These are phyloP conservation scores for Nakazawaea molendinolei DNA, from an alignment of 805 yeast genomes.

Conservation along the genomic window DNA sequence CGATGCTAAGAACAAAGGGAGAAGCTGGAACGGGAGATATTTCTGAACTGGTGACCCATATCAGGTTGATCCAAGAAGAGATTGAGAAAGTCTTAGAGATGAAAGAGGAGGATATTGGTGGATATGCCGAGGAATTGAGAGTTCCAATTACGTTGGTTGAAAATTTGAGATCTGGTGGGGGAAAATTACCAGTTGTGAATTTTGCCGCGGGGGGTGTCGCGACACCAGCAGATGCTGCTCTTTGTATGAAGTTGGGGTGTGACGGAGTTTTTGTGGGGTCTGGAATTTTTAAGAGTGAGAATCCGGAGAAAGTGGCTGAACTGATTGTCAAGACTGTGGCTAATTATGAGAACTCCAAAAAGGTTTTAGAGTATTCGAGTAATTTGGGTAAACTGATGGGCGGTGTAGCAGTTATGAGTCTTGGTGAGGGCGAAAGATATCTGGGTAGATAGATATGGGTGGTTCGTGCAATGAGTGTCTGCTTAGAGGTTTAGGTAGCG, in stretches of 20 bases:
- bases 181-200: slow-evolving; percentile 74
- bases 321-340: slow-evolving; percentile 82
- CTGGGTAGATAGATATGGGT: too few species aligned
- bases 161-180: slow-evolving; percentile 40
- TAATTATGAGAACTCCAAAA: slow-evolving; percentile 53
- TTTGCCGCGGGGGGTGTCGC: slow-evolving; percentile 90
- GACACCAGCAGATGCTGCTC: slow-evolving; percentile 82
- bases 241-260: slow-evolving; percentile 76
- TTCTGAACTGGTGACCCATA: slow-evolving; percentile 75
- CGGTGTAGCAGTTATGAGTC: slow-evolving; percentile 54
- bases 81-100: slow-evolving; percentile 39
- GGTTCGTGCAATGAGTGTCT: too few species aligned
- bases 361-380: slow-evolving; percentile 57
- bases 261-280: slow-evolving; percentile 76
- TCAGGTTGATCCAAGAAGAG: slow-evolving; percentile 51
- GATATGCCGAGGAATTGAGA: slow-evolving; percentile 48
- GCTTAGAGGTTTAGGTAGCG: too few species aligned
- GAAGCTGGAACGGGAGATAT: slow-evolving; percentile 89
- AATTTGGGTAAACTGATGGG: slow-evolving; percentile 74
- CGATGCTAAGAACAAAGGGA: slow-evolving; percentile 82
- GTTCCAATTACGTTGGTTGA: slow-evolving; percentile 52
- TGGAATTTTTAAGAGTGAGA: slow-evolving; percentile 68
- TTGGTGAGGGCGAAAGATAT: too few species aligned
- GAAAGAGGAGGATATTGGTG: slow-evolving; percentile 38
- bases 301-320: slow-evolving; percentile 66